Conservation (phyloP, 2,329 filamentous ascomycete genomes). For the Colletotrichum siamense region DNA sequence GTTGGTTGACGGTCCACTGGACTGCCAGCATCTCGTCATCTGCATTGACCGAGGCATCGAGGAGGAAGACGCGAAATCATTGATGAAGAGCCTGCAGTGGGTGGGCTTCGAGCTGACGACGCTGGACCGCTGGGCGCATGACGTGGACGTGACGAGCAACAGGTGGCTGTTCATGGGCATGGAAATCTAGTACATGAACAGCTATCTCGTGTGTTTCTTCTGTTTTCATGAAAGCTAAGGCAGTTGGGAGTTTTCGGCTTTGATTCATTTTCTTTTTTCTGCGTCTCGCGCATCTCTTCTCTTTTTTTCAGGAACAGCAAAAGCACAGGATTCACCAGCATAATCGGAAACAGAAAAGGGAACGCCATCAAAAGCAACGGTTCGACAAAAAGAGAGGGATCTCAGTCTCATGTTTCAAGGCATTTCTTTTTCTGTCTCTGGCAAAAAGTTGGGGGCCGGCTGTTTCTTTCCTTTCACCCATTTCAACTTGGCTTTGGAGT, state of each 20-base stretch:
- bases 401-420: neutral
- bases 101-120: slow-evolving; percentile 88
- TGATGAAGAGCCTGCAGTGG: slow-evolving; percentile 88
- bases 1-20: slow-evolving; percentile 78
- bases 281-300: neutral
- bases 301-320: neutral
- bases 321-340: neutral
- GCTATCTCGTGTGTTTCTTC: neutral
- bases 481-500: neutral
- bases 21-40: slow-evolving; percentile 78
- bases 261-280: neutral
- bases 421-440: slow-evolving; percentile 1
- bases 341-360: neutral
- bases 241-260: slow-evolving; percentile 10
- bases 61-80: slow-evolving; percentile 64
- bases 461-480: neutral
- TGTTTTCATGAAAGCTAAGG: slow-evolving; percentile 9
- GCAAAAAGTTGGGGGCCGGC: neutral
- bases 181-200: slow-evolving; percentile 65
- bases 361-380: neutral
- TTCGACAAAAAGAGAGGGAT: neutral
- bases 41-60: slow-evolving; percentile 78
- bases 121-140: slow-evolving; percentile 75
- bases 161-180: slow-evolving; percentile 89
- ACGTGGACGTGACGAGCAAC: slow-evolving; percentile 71